phyloP scores from a whole-genome alignment of 1,139 yeast species.

The Geotrichum klebahnii region DNA sequence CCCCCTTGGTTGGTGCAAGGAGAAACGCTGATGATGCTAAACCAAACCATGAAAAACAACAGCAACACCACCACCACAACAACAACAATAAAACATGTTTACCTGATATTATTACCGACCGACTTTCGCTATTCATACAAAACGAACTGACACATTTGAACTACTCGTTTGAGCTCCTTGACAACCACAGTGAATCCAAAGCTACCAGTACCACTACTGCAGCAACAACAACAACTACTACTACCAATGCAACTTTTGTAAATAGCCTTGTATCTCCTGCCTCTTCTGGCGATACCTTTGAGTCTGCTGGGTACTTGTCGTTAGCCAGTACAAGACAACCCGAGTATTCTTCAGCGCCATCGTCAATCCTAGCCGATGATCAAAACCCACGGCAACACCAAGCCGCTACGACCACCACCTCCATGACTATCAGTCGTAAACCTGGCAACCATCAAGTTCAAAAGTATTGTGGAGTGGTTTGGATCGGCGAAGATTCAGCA shows the following conservation, averaged over 20 bases:
- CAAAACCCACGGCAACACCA: too few species aligned
- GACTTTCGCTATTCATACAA: too few species aligned
- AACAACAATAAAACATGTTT: neutral
- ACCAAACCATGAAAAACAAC: neutral
- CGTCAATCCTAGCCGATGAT: too few species aligned
- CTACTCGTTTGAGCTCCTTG: slow-evolving; percentile 1
- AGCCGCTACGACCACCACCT: too few species aligned
- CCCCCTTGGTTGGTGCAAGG: too few species aligned
- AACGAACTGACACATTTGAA: slow-evolving; percentile 1
- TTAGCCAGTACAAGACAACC: neutral
- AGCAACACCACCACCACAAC: neutral
- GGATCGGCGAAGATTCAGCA: too few species aligned
- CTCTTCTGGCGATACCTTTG: slow-evolving; percentile 2
- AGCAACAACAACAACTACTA: neutral
- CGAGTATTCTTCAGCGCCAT: too few species aligned
- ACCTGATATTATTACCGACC: neutral
- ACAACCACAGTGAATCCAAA: neutral
- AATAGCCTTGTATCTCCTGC: slow-evolving; percentile 1
- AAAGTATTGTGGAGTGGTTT: too few species aligned
- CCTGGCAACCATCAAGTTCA: too few species aligned
- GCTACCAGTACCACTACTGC: neutral
- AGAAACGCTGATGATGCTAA: neutral
- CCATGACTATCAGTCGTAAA: too few species aligned
- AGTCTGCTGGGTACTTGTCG: slow-evolving; percentile 11
- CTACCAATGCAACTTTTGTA: too few species aligned